These are phyloP conservation scores for Camellia sinensis DNA, from an alignment of 148 eudicot genomes.

Conservation along the genomic window DNA sequence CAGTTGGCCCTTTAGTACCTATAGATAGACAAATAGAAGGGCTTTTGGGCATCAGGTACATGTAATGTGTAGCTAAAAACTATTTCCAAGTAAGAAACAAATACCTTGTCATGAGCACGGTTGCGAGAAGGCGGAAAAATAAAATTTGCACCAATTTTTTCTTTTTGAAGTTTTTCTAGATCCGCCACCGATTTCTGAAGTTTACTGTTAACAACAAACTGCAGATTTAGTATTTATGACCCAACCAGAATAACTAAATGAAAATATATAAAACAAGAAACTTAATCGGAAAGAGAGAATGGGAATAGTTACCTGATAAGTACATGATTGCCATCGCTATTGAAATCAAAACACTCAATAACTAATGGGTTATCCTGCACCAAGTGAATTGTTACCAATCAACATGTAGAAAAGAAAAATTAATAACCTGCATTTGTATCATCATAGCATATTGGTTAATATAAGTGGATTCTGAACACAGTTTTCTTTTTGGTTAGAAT, in stretches of 20 bases:
- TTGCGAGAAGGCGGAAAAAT: conserved; percentile 47
- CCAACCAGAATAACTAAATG: neutral
- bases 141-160: conserved; percentile 55
- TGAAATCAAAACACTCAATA: conserved; percentile 90
- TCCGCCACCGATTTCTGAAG: conserved; percentile 67
- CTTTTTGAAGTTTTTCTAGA: conserved; percentile 61
- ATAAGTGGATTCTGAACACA: neutral
- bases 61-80: neutral
- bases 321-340: conserved; percentile 64
- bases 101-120: conserved; percentile 68
- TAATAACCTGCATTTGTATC: neutral
- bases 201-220: conserved; percentile 41
- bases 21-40: conserved; percentile 31
- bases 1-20: conserved; percentile 81
- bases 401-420: neutral
- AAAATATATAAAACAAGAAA: conserved; percentile 2
- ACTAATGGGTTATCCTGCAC: conserved; percentile 81
- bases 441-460: neutral
- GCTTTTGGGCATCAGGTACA: conserved; percentile 13
- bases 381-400: conserved; percentile 1
- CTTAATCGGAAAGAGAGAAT: neutral
- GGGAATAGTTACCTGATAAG: conserved; percentile 62
- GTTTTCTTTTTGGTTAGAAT: neutral
- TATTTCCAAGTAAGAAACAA: neutral
- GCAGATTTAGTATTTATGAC: neutral